Percentiles rank a stretch among this genome's conserved stretches.
Evolutionary conservation across 2,329 filamentous ascomycete genomes (phyloP).

Genomic region (Grosmannia huntii): DNA sequence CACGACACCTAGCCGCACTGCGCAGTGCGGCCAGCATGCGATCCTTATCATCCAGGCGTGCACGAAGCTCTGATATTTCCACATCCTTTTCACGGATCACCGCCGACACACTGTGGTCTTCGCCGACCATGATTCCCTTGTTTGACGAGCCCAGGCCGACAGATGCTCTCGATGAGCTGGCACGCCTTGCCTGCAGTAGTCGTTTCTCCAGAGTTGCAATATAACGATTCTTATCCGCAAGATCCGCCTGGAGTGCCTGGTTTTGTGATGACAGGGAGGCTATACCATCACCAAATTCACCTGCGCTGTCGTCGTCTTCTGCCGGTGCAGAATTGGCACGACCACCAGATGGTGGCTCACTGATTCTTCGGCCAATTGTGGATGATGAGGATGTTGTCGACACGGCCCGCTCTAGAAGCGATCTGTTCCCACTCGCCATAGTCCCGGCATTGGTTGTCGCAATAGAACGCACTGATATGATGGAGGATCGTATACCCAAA

Average conservation of each 20-base stretch:
- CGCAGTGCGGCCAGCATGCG: conserved; percentile 81
- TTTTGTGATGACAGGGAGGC: conserved; percentile 79
- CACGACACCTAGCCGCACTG: conserved; percentile 72
- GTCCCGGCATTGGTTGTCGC: conserved; percentile 44
- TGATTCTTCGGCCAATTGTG: conserved; percentile 43
- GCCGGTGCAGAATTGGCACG: conserved; percentile 24
- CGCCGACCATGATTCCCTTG: conserved; percentile 56
- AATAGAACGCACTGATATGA: conserved; percentile 20
- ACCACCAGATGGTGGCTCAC: conserved; percentile 23
- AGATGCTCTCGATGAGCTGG: conserved; percentile 79
- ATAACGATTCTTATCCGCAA: conserved; percentile 94
- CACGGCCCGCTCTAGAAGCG: conserved; percentile 48
- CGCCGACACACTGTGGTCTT: conserved; percentile 62
- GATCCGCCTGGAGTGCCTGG: conserved; percentile 81
- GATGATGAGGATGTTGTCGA: conserved; percentile 55
- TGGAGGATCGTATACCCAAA: conserved; percentile 54
- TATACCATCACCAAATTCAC: conserved; percentile 75
- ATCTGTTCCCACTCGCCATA: conserved; percentile 14
- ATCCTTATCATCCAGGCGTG: conserved; percentile 86
- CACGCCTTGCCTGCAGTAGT: conserved; percentile 75
- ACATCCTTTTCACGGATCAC: conserved; percentile 78
- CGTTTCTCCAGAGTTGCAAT: conserved; percentile 89
- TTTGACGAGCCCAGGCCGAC: conserved; percentile 48
- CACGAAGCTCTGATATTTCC: conserved; percentile 83
- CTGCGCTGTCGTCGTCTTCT: conserved; percentile 58